Evolutionary conservation across 2,329 filamentous ascomycete genomes (phyloP), one percentile per base, ranked within the genome.

Genomic region (Cladosporium velox): DNA sequence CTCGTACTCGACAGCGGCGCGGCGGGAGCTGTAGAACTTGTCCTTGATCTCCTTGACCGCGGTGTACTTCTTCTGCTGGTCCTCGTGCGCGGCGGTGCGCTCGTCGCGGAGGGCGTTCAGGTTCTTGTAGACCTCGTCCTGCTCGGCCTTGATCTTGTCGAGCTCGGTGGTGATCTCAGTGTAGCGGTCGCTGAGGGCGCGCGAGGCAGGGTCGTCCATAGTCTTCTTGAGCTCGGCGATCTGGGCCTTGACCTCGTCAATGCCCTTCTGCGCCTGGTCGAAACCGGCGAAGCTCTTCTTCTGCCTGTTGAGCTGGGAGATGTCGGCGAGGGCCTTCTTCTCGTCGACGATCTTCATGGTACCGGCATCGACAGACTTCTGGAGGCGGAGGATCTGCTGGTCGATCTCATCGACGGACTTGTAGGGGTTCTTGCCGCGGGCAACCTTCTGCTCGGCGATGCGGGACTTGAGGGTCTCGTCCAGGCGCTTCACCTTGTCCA

Each of bases 281-380:
- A 98, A 90, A 68, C 88, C 87, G 66, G 89, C 88, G 78, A 99
- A 97, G 80, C 88, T 90, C 88, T 97, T 98, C 82, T 91, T 91
- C 75, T 91, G 87, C 84, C 96, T 96, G 79, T 91, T 90, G 71
- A 98, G 83, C 77, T 83, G 90, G 59, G 90, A 91, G 73, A 97
- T 90, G 74, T 97, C 92, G 60, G 86, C 82, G 24, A 98, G 85
- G 10, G 92, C 89, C 86, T 97, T 98, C 85, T 92, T 96, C 87
- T 98, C 95, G 74, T 99, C 95, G 12, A 98, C 95, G 61, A 99
- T 84, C 82, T 93, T 96, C 90, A 99, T 93, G 78, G 87, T 90
- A 70, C 94, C 94, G 41, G 88, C 87, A 78, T 96, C 91, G 73
- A 98, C 93, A 78, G 94, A 87, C 80, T 90, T 90, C 71, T 97